Conservation (phyloP, 768 basidiomycete species). For the Collybia mongolica region DNA sequence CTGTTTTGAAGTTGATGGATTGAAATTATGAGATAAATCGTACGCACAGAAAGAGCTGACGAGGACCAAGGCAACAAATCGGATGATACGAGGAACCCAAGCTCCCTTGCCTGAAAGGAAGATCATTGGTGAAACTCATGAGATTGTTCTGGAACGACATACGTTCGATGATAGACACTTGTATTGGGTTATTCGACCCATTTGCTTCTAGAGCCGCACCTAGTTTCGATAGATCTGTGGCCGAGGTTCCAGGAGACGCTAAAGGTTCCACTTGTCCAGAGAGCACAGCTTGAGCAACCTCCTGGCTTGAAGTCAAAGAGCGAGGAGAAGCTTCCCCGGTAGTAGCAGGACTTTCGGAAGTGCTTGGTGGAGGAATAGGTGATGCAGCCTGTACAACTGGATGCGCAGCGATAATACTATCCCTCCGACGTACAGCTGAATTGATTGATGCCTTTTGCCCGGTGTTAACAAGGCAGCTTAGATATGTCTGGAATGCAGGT, state of each 20-base stretch:
- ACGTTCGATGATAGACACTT: conserved; percentile 84
- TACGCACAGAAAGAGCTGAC: conserved; percentile 68
- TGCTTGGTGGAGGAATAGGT: conserved; percentile 4
- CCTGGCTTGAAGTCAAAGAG: conserved; percentile 30
- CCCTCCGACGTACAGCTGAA: conserved; percentile 67
- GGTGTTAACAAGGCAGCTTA: conserved; percentile 61
- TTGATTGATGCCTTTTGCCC: conserved; percentile 56
- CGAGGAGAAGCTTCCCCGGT: conserved; percentile 5
- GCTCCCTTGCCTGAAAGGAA: conserved; percentile 59
- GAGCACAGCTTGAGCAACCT: conserved; percentile 49
- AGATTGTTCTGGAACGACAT: conserved; percentile 24
- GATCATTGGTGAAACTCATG: conserved; percentile 6
- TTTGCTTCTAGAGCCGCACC: conserved; percentile 39
- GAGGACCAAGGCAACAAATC: conserved; percentile 56
- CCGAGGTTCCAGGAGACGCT: conserved; percentile 19
- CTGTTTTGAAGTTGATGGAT: conserved; percentile 28
- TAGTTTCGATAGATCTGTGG: conserved; percentile 39
- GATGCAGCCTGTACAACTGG: conserved; percentile 11
- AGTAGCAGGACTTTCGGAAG: conserved; percentile 13
- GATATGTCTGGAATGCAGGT: conserved; percentile 74
- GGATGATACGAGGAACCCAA: conserved; percentile 59
- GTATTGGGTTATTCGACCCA: conserved; percentile 60
- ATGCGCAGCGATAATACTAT: conserved; percentile 51
- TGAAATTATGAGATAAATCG: neutral
- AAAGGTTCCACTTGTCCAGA: conserved; percentile 25